Conservation (phyloP, 345 rosid species). For the Populus pruinosa region DNA sequence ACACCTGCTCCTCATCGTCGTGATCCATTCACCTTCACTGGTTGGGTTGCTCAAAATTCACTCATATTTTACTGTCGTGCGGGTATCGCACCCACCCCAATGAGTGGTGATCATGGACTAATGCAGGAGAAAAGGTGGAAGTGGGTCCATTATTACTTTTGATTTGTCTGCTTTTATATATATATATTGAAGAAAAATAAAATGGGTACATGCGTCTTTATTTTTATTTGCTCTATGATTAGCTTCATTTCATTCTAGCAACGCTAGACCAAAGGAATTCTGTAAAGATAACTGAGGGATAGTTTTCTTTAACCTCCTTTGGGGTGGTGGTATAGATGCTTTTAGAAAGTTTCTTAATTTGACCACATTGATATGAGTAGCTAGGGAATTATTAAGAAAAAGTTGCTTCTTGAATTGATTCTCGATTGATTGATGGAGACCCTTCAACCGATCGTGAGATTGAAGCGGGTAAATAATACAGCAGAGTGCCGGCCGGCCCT, state of each 20-base stretch:
- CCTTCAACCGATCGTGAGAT: no score
- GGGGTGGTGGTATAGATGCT: background rate
- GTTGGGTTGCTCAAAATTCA: conserved; percentile 20
- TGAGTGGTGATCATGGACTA: conserved; percentile 1
- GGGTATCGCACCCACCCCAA: background rate
- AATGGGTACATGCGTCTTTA: conserved; percentile 3
- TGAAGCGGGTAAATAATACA: no score
- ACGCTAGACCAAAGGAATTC: no score
- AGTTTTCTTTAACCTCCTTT: background rate
- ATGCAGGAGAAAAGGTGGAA: background rate
- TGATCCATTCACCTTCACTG: background rate
- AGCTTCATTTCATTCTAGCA: background rate
- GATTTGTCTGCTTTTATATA: conserved; percentile 13
- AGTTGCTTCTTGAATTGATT: no score
- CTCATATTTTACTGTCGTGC: conserved; percentile 11
- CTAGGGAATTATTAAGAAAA: no score
- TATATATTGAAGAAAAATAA: background rate
- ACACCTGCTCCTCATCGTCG: background rate
- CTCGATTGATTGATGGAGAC: no score
- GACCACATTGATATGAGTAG: background rate
- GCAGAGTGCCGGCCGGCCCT: no score
- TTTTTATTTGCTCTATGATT: background rate
- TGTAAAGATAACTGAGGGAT: background rate
- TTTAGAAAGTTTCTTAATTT: background rate
- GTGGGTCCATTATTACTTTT: conserved; percentile 10